Evolutionary conservation across 768 basidiomycete genomes (phyloP).

Genomic region (Crepidotus variabilis): DNA sequence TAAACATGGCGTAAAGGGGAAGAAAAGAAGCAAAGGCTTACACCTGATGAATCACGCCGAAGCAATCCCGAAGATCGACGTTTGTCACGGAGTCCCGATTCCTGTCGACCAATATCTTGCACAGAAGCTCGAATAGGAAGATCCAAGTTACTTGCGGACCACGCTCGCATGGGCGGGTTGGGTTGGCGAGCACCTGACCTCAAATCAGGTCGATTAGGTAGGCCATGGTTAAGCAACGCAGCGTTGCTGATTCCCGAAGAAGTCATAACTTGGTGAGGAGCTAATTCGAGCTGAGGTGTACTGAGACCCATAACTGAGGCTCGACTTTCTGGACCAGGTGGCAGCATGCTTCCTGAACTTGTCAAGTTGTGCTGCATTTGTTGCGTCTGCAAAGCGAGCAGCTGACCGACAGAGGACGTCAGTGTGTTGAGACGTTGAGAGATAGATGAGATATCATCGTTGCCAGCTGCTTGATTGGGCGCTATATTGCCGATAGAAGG

Average conservation of each 20-base stretch:
- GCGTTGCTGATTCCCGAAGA: constrained; percentile 35
- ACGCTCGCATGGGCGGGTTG: constrained; percentile 73
- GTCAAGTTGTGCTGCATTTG: constrained; percentile 42
- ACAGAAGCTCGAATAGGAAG: constrained; percentile 58
- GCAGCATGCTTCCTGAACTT: constrained; percentile 1
- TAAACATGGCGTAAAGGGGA: constrained; percentile 47
- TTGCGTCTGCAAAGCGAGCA: constrained; percentile 78
- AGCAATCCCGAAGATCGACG: constrained; percentile 68
- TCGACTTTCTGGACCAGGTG: constrained; percentile 30
- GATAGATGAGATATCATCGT: constrained; percentile 72
- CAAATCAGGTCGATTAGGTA: constrained; percentile 64
- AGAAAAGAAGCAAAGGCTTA: constrained; percentile 36
- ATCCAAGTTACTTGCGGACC: constrained; percentile 81
- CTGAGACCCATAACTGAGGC: constrained; percentile 38
- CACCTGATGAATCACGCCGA: constrained; percentile 73
- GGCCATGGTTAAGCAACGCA: constrained; percentile 50
- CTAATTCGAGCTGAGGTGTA: constrained; percentile 43
- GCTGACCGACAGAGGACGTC: constrained; percentile 81
- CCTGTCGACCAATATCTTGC: constrained; percentile 38
- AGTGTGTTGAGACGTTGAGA: constrained; percentile 76
- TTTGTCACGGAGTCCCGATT: constrained; percentile 54
- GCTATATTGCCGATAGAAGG: constrained; percentile 67
- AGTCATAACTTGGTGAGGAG: constrained; percentile 43
- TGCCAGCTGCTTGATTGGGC: constrained; percentile 63
- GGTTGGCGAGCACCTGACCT: constrained; percentile 58